Evolutionary conservation across 352 stramenopile species (phyloP), one percentile per base, ranked within the genome.

Genomic region (Phytophthora macrochlamydospora): DNA sequence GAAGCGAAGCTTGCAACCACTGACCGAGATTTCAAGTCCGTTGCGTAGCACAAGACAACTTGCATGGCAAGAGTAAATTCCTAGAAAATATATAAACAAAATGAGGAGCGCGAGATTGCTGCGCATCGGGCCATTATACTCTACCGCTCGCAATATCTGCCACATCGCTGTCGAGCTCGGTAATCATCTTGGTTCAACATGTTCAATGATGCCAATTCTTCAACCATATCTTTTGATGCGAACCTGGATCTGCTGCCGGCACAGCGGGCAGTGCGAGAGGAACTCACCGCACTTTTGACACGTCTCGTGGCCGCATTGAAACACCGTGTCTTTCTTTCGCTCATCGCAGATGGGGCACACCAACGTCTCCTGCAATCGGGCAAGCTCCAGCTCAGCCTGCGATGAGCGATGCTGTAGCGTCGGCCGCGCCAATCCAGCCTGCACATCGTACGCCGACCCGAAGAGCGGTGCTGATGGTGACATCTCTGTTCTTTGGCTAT

Each of bases 281-380:
- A 87, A 64, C 7, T 83, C 49, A 0, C 73, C 70, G 43, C 88
- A 94, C 11, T 64, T 60, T 28, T 70, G 60, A 52, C 88, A 96
- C 31, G 87, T 93, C 56, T 96, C 83, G 59, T 96, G 88, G 18
- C 85, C 88, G 54, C 86, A 94, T 71, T 94, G 86, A 71, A 93
- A 94, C 40, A 94, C 86, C 35, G 72, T 86, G 67, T 95, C 75
- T 59, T 95, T 95, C 32, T 74, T 73, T 18, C 73, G 76, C 53
- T 94, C 87, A 54, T 93, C 79, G 48, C 87, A 95, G 56, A 96
- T 94, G 28, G 61, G 58, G 54, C 86, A 94, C 35, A 92, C 51
- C 32, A 91, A 66, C 33, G 76, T 66, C 48, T 94, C 83, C 55
- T 93, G 81, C 49, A 95, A 60, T 46, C 67, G 74, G 7, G 51